Conservation (phyloP, 441 rosid species). For the Brassica hybrid region DNA sequence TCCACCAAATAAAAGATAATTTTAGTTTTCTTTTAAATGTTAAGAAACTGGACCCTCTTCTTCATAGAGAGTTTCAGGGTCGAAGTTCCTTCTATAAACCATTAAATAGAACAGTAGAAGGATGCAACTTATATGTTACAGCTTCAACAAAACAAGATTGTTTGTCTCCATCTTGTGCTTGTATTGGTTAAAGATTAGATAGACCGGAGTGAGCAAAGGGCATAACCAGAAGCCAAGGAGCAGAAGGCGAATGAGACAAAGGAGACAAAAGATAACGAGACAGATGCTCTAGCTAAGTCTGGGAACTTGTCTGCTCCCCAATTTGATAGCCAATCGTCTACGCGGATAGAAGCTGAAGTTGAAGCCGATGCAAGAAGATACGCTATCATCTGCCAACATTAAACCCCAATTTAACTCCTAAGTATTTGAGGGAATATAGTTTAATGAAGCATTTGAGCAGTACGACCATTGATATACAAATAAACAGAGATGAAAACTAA, state of each 20-base stretch:
- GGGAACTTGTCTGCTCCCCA: conserved; percentile 93
- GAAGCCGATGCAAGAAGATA: conserved; percentile 92
- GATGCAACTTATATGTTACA: background rate
- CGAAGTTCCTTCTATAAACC: background rate
- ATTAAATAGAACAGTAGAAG: background rate
- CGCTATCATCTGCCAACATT: conserved; percentile 62
- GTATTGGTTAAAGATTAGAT: conserved; percentile 35
- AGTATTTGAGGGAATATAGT: background rate
- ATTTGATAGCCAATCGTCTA: conserved; percentile 84
- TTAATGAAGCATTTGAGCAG: background rate
- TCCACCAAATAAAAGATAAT: background rate
- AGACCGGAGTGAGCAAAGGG: conserved; percentile 53
- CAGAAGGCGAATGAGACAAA: conserved; percentile 68
- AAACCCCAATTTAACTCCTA: background rate
- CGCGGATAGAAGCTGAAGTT: conserved; percentile 79
- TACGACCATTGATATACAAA: background rate
- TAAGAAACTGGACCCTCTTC: background rate
- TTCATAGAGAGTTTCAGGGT: background rate
- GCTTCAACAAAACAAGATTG: conserved; percentile 10
- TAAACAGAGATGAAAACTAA: background rate
- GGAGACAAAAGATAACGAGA: conserved; percentile 66
- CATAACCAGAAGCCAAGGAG: conserved; percentile 76
- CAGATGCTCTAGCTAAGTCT: conserved; percentile 76
- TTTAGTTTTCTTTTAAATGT: background rate
- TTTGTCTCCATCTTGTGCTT: conserved; percentile 17